Evolutionary conservation across 306 rosid species (phyloP).

Genomic region (Dicorynia guianensis): DNA sequence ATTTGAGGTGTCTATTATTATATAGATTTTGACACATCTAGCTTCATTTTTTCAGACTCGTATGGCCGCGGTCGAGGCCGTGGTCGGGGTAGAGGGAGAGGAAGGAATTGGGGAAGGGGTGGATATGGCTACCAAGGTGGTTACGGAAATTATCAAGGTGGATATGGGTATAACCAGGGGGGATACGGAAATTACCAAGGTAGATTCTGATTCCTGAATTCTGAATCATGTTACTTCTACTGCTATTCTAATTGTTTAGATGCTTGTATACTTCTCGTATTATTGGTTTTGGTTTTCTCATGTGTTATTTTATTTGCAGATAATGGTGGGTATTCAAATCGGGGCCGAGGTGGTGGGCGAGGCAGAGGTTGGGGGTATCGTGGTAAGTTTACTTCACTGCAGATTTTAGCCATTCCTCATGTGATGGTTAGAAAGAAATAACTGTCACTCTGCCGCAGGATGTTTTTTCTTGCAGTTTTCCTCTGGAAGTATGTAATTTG

Average conservation of each 20-base stretch:
- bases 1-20: neutral
- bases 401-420: neutral
- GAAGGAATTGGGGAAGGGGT: conserved; percentile 85
- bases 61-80: conserved; percentile 89
- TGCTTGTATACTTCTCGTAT: neutral
- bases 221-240: conserved; percentile 1
- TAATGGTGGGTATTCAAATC: conserved; percentile 79
- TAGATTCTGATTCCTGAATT: conserved; percentile 45
- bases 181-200: conserved; percentile 54
- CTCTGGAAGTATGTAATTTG: too few relatives aligned
- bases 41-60: conserved; percentile 59
- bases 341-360: conserved; percentile 86
- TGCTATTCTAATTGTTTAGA: neutral
- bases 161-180: conserved; percentile 2
- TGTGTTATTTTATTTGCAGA: conserved; percentile 47
- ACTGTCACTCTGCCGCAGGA: neutral
- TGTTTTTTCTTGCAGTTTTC: too few relatives aligned
- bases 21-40: conserved; percentile 23
- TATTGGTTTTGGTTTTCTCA: neutral
- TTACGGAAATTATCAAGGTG: conserved; percentile 51
- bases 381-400: conserved; percentile 56
- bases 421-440: neutral
- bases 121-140: conserved; percentile 83
- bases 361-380: conserved; percentile 88
- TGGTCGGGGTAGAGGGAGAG: conserved; percentile 90